phyloP scores from a whole-genome alignment of 2,329 filamentous ascomycete species.

The Colletotrichum tropicale region DNA sequence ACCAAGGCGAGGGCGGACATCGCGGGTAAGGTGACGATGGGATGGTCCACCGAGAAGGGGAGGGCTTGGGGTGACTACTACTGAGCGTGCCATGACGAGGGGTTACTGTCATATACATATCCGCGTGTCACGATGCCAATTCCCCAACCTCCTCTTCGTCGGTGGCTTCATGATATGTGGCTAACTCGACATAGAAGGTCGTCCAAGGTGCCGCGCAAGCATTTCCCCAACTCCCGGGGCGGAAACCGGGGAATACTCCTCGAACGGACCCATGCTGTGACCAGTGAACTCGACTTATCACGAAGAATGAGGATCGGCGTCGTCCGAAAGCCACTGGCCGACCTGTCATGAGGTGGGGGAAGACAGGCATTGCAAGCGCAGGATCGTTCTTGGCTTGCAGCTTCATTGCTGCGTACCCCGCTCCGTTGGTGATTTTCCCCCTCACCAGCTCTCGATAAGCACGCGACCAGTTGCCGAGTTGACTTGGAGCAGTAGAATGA shows the following conservation, averaged over 20 bases:
- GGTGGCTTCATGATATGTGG: not conserved
- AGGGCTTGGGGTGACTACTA: not conserved
- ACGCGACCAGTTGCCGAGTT: slow-evolving; percentile 8
- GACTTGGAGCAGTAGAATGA: not conserved
- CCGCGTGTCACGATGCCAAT: not conserved
- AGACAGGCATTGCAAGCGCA: not conserved
- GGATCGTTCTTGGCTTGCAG: slow-evolving; percentile 14
- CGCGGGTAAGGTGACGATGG: slow-evolving; percentile 14
- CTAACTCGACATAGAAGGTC: slow-evolving; percentile 17
- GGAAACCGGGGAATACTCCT: not conserved
- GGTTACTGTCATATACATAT: not conserved
- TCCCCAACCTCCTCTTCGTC: not conserved
- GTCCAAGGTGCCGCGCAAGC: not conserved
- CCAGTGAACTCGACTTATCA: not conserved
- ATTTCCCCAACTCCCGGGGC: not conserved
- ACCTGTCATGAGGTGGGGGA: not conserved
- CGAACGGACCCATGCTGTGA: not conserved
- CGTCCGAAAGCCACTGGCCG: not conserved
- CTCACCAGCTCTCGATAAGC: slow-evolving; percentile 7
- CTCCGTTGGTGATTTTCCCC: not conserved
- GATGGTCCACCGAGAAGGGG: not conserved
- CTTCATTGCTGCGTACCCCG: slow-evolving; percentile 14
- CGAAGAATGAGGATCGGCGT: not conserved
- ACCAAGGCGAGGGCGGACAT: slow-evolving; percentile 38
- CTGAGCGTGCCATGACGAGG: not conserved